Base-by-base conservation (phyloP, 257 asterid species). In the Solanum chilense region DNA sequence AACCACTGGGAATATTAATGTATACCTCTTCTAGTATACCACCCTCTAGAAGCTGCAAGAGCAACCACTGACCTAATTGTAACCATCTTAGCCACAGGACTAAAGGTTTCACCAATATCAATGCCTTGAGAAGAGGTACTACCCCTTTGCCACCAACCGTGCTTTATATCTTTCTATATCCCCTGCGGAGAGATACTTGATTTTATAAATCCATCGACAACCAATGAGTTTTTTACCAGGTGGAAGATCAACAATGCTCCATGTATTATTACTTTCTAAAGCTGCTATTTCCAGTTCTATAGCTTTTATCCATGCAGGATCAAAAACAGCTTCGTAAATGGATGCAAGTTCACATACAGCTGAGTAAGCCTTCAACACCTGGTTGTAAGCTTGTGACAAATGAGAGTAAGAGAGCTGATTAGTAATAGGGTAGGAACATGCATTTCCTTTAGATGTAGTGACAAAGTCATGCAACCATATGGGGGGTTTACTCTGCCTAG, bases 341-440 rank as follows among this genome's bases (percentile, higher is more conserved):
- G 66, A 58, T 20, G 2, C 5, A 23, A 1, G 69, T 2, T 62
- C 29, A 9, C 1, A 23, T 3, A 62, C 0, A 23, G 0, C 3
- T 23, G 31, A n/a, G 15, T 62, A 62, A 2, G 7, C 31, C 27
- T 62, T 12, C 3, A n/a, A 5, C 2, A n/a, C 31, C 7, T 62
- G 1, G 3, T n/a, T 1, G 13, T n/a, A n/a, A 2, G 7, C 1
- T 2, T 10, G 31, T 9, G 70, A n/a, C 13, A 62, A n/a, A 2
- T n/a, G 16, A 62, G 70, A 23, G 3, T 23, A 62, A 23, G 70
- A 9, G 3, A 62, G 7, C 0, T 62, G 31, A 2, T 23, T 10
- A 58, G 31, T 25, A 4, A 23, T 9, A 10, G 70, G 31, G 14
- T 23, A 23, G 3, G 7, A 1, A 10, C 2, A 62, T 23, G 8